These are phyloP conservation scores for Trametes elegans DNA, from an alignment of 768 basidiomycete genomes.

Conservation along the genomic window DNA sequence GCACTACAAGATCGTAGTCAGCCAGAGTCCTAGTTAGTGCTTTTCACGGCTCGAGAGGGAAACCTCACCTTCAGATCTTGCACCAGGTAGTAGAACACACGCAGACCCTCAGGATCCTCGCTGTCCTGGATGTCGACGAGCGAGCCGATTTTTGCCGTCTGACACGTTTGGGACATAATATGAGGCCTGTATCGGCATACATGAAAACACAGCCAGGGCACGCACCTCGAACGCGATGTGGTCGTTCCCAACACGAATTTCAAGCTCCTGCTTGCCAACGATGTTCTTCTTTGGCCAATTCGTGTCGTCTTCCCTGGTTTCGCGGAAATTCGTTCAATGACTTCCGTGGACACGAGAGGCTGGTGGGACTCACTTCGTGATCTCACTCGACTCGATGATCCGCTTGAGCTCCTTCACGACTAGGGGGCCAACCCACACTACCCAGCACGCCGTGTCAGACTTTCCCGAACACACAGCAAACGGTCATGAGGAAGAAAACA, in stretches of 20 bases:
- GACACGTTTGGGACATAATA: background rate
- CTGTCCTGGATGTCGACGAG: slow-evolving; percentile 96
- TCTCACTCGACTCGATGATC: slow-evolving; percentile 90
- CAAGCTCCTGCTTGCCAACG: slow-evolving; percentile 97
- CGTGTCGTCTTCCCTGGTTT: slow-evolving; percentile 90
- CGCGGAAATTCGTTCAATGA: background rate
- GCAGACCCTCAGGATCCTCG: slow-evolving; percentile 94
- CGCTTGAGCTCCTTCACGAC: slow-evolving; percentile 94
- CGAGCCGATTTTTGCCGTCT: slow-evolving; percentile 99
- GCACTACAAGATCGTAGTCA: slow-evolving; percentile 52
- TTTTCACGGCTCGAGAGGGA: no score
- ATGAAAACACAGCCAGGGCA: slow-evolving; percentile 5
- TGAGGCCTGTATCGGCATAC: background rate
- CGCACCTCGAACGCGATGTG: slow-evolving; percentile 96
- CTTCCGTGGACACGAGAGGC: background rate
- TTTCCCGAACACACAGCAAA: background rate
- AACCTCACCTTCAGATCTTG: slow-evolving; percentile 87
- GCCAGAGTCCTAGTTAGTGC: no score
- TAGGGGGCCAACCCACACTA: slow-evolving; percentile 93
- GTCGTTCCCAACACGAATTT: slow-evolving; percentile 90
- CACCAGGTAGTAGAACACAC: slow-evolving; percentile 98
- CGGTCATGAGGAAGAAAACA: background rate
- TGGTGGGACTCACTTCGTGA: slow-evolving; percentile 70
- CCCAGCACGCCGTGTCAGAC: background rate
- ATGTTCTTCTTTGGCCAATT: slow-evolving; percentile 99